These are phyloP conservation scores for Botrytis elliptica DNA, from an alignment of 2,329 filamentous ascomycete genomes.

Conservation along the genomic window DNA sequence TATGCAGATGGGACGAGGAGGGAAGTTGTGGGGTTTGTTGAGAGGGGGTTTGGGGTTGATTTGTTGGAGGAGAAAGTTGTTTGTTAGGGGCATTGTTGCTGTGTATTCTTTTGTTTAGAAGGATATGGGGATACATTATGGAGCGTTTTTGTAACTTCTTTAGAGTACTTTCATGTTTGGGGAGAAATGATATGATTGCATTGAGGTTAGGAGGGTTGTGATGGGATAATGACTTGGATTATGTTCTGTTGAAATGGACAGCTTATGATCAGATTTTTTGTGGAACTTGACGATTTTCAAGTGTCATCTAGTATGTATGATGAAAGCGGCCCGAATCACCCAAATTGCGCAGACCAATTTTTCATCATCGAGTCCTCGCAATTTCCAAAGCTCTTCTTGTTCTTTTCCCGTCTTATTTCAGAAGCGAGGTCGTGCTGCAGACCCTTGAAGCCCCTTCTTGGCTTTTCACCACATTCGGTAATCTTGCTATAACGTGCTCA, in stretches of 20 bases:
- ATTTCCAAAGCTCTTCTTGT: background rate
- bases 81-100: background rate
- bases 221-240: background rate
- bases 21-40: too few species aligned
- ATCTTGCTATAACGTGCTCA: background rate
- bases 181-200: background rate
- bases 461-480: too few species aligned
- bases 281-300: background rate
- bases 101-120: background rate
- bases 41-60: background rate
- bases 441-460: background rate
- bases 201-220: background rate
- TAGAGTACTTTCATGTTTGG: background rate
- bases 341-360: background rate
- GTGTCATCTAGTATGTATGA: background rate
- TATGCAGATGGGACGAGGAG: too few species aligned
- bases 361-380: background rate
- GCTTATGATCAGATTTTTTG: background rate
- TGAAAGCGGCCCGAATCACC: background rate
- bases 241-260: background rate
- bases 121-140: background rate
- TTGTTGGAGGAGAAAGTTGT: background rate
- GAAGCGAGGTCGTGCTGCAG: background rate
- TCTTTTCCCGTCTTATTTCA: background rate
- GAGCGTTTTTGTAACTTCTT: background rate